A percentile compares a stretch with the other conserved stretches of the same genome.
phyloP scores from a whole-genome alignment of 148 eudicot genomes.

The Heliosperma pusillum region DNA sequence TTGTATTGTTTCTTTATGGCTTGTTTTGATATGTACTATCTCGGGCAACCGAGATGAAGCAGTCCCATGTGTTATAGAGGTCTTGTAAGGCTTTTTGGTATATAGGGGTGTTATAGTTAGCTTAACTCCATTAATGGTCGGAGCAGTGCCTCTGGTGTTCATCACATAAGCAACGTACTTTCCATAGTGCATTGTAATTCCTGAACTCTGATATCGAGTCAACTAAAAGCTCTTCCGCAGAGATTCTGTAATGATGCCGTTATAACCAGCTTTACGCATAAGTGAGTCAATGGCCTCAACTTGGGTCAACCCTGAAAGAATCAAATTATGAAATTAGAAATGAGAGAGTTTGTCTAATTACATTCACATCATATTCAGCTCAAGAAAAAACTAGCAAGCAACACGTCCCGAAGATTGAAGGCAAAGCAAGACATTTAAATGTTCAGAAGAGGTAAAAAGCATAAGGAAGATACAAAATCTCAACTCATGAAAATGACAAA shows the following conservation, averaged over 20 bases:
- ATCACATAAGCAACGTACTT: slow-evolving; percentile 66
- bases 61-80: too few species aligned
- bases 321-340: slow-evolving; percentile 16
- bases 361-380: background rate
- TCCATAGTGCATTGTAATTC: slow-evolving; percentile 63
- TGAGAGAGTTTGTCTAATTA: background rate
- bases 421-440: too few species aligned
- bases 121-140: slow-evolving; percentile 53
- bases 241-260: slow-evolving; percentile 64
- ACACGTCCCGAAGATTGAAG: too few species aligned
- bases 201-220: slow-evolving; percentile 88
- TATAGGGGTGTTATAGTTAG: too few species aligned
- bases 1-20: too few species aligned
- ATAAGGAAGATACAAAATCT: too few species aligned
- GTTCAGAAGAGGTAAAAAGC: too few species aligned
- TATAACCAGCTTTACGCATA: slow-evolving; percentile 75
- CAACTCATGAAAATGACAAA: too few species aligned
- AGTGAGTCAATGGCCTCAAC: slow-evolving; percentile 82
- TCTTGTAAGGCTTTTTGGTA: too few species aligned
- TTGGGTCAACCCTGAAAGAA: slow-evolving; percentile 71
- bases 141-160: slow-evolving; percentile 21
- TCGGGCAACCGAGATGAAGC: too few species aligned
- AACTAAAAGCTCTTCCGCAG: slow-evolving; percentile 57
- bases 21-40: too few species aligned
- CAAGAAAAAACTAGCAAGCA: too few species aligned